phyloP scores from a whole-genome alignment of 208 protist genomes.

The Trypanosoma avium region DNA sequence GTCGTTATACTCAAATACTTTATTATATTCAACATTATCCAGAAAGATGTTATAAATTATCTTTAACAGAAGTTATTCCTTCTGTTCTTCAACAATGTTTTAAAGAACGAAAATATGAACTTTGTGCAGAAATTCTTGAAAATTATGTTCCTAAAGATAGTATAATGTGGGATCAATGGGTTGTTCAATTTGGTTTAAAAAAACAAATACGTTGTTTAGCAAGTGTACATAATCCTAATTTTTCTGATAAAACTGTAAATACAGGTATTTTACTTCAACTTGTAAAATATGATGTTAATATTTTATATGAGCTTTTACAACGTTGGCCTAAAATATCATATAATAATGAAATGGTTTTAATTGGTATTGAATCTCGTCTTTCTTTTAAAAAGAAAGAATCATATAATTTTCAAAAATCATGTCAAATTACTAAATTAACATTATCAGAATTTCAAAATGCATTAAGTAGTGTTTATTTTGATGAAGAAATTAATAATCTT shows the following conservation, averaged over 20 bases:
- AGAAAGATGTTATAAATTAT: conserved; percentile 26
- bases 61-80: conserved; percentile 18
- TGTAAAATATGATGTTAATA: conserved; percentile 11
- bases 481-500: conserved; percentile 22
- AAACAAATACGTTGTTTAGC: conserved; percentile 20
- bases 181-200: conserved; percentile 19
- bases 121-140: conserved; percentile 22
- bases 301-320: conserved; percentile 19
- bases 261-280: conserved; percentile 26
- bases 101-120: conserved; percentile 25
- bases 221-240: conserved; percentile 11
- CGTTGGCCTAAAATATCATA: conserved; percentile 17
- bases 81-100: conserved; percentile 28
- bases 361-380: conserved; percentile 19
- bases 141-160: conserved; percentile 15
- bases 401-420: conserved; percentile 14
- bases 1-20: conserved; percentile 28
- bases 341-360: conserved; percentile 11
- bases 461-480: conserved; percentile 23
- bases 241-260: conserved; percentile 12
- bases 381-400: conserved; percentile 20
- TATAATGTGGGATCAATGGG: conserved; percentile 20
- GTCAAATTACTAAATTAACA: conserved; percentile 3
- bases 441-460: conserved; percentile 19
- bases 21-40: conserved; percentile 22